Evolutionary conservation across 2,329 filamentous ascomycete genomes (phyloP).

Genomic region (Paraconiothyrium brasiliense): DNA sequence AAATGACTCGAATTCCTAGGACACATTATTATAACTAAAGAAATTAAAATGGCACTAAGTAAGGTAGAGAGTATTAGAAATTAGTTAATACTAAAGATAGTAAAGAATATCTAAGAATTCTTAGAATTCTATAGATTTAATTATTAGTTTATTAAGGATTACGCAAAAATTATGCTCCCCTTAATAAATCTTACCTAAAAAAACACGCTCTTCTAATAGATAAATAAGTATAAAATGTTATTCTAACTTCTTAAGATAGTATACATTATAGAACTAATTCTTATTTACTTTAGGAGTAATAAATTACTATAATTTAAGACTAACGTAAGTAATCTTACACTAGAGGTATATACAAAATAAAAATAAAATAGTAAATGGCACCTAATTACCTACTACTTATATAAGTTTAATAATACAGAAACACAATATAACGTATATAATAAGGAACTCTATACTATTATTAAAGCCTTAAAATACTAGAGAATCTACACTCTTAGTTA

Average conservation of each 20-base stretch:
- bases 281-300: background rate
- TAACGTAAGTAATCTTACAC: slow-evolving; percentile 1
- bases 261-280: slow-evolving; percentile 8
- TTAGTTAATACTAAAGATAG: slow-evolving; percentile 2
- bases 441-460: slow-evolving; percentile 14
- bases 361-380: slow-evolving; percentile 11
- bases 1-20: slow-evolving; percentile 3
- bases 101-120: slow-evolving; percentile 3
- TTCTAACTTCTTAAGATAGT: background rate
- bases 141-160: slow-evolving; percentile 2
- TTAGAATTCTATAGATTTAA: slow-evolving; percentile 4
- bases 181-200: slow-evolving; percentile 4
- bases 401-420: slow-evolving; percentile 12
- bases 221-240: background rate
- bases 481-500: no score
- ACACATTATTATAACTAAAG: slow-evolving; percentile 10
- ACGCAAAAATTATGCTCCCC: background rate
- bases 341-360: slow-evolving; percentile 3
- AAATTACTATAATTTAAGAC: slow-evolving; percentile 7
- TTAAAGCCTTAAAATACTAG: no score
- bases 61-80: slow-evolving; percentile 10
- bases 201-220: background rate
- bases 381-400: slow-evolving; percentile 17
- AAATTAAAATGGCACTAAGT: slow-evolving; percentile 4
- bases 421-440: slow-evolving; percentile 17